Evolutionary conservation across 768 basidiomycete species (phyloP), one percentile per base, ranked within the genome.

Genomic region (Lactifluus piperatus): DNA sequence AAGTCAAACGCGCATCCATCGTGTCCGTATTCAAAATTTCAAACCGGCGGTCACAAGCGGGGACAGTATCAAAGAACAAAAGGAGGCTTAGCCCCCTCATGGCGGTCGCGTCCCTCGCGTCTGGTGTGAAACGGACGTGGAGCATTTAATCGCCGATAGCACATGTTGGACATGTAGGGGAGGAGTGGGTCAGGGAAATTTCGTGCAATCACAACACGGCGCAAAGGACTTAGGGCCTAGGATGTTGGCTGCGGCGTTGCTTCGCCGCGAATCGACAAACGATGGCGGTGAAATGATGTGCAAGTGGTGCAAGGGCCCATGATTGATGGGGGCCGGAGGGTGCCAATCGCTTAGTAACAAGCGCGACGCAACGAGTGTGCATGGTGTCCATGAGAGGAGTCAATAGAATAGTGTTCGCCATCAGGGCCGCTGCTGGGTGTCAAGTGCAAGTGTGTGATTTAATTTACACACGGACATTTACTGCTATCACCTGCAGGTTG

Each of bases 401-500:
- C 49, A 46, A 56, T 43, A 24, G 51, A 32, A 24, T 44, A 24
- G 39, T 44, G 46, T 58, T 47, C 43, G 36, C 58, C 47, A 43
- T 50, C 58, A 60, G 58, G 58, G 54, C 54, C 54, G 49, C 48
- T 60, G 59, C 43, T 50, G 59, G 48, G 29, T 55, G 59, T 29
- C 54, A 56, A 36, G 26, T 32, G 36, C 37, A 24, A 43, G 59
- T 56, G 54, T 54, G 59, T 61, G 60, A 46, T 61, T 61, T 61
- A 56, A 61, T 61, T 56, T 56, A 56, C 51, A 37, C 45, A 61
- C 60, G 60, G 60, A 61, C 54, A 61, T 56, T 46, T 51, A 44
- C 32, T 52, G 60, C 60, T 61, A 61, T 61, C 60, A 61, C 60
- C 60, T 56, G 60, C 60, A 61, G 60, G 60, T 44, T 36, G 50